Evolutionary conservation across 2,329 filamentous ascomycete genomes (phyloP).

Genomic region (Aspergillus puulaauensis): DNA sequence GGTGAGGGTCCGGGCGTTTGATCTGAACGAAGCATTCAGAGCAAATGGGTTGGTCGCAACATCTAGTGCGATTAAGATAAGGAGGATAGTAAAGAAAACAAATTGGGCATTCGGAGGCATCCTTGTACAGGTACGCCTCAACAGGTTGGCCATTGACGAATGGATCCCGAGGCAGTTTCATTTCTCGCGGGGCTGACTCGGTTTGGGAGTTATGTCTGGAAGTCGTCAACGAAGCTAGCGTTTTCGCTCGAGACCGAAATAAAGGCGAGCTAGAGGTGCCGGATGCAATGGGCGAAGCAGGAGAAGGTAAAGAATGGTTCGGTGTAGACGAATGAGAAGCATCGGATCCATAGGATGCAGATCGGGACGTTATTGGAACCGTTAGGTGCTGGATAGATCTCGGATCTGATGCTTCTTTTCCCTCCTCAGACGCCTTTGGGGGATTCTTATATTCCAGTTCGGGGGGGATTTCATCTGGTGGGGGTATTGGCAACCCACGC

Average conservation of each 20-base stretch:
- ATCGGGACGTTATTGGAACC: constrained; percentile 74
- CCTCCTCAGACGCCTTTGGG: constrained; percentile 43
- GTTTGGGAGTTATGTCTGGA: constrained; percentile 70
- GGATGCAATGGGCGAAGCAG: constrained; percentile 55
- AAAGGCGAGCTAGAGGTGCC: constrained; percentile 53
- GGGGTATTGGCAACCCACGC: constrained; percentile 77
- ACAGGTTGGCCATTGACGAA: constrained; percentile 93
- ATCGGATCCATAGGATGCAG: constrained; percentile 78
- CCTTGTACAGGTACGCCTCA: constrained; percentile 91
- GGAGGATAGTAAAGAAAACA: constrained; percentile 96
- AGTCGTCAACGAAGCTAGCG: constrained; percentile 76
- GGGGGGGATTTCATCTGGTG: constrained; percentile 77
- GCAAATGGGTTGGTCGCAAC: constrained; percentile 94
- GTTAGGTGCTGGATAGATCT: constrained; percentile 70
- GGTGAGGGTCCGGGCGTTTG: constrained; percentile 87
- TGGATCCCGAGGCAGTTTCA: constrained; percentile 76
- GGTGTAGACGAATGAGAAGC: constrained; percentile 63
- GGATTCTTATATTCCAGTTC: constrained; percentile 60
- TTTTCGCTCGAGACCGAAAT: constrained; percentile 84
- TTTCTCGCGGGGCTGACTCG: constrained; percentile 73
- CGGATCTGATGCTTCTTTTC: constrained; percentile 51
- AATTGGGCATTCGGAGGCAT: constrained; percentile 87
- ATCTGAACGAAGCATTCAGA: constrained; percentile 99
- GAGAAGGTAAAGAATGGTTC: constrained; percentile 61
- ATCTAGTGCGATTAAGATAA: constrained; percentile 89